A percentile compares a stretch with the other conserved stretches of the same genome.
Evolutionary conservation across 495 filamentous ascomycete species (phyloP).

Genomic region (Annulohypoxylon moriforme): DNA sequence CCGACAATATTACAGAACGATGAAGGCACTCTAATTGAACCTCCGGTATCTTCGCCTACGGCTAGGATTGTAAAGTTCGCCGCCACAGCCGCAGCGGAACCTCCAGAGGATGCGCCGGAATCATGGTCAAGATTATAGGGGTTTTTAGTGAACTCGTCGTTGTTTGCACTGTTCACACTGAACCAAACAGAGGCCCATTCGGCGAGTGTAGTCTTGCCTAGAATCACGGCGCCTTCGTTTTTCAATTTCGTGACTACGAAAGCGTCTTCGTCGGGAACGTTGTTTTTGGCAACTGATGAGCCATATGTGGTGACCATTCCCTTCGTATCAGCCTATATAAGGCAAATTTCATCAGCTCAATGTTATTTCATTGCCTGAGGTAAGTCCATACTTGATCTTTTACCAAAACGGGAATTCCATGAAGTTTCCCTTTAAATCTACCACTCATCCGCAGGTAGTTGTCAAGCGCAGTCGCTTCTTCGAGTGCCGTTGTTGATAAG

Average conservation of each 20-base stretch:
- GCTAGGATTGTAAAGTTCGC: constrained; percentile 48
- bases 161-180: constrained; percentile 32
- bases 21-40: constrained; percentile 34
- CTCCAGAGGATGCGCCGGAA: constrained; percentile 41
- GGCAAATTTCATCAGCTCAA: not conserved
- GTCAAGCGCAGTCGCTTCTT: constrained; percentile 34
- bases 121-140: constrained; percentile 36
- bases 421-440: constrained; percentile 39
- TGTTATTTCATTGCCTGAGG: not conserved
- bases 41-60: constrained; percentile 45
- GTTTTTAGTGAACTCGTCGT: constrained; percentile 38
- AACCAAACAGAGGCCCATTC: constrained; percentile 37
- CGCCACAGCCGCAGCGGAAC: constrained; percentile 48
- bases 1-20: constrained; percentile 43
- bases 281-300: constrained; percentile 30
- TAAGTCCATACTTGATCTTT: constrained; percentile 42
- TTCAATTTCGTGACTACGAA: constrained; percentile 58
- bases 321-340: constrained; percentile 33
- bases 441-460: constrained; percentile 16
- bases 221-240: constrained; percentile 56
- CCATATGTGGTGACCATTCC: constrained; percentile 44
- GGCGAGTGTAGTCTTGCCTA: constrained; percentile 51
- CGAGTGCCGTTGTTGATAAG: constrained; percentile 32
- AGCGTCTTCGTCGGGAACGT: constrained; percentile 42
- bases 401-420: constrained; percentile 44